Evolutionary conservation across 345 rosid genomes (phyloP).

Genomic region (Moricandia arvensis): DNA sequence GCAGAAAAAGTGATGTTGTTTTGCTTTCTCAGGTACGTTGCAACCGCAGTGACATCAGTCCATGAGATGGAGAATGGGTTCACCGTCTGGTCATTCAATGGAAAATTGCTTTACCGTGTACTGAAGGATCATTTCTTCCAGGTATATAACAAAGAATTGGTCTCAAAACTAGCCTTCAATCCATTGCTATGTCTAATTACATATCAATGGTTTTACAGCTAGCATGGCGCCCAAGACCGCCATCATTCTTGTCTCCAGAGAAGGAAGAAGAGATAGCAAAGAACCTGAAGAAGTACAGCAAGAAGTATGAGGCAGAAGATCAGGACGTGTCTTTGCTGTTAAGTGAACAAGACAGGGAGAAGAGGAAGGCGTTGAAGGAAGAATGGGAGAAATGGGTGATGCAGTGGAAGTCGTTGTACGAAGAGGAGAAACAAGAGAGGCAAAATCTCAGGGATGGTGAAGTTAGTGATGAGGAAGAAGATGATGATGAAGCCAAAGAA

Average conservation of each 20-base stretch:
- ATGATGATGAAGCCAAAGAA: slow-evolving; percentile 75
- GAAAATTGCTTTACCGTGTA: slow-evolving; percentile 70
- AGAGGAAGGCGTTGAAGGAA: slow-evolving; percentile 76
- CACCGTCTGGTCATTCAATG: slow-evolving; percentile 86
- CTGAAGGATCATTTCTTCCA: slow-evolving; percentile 96
- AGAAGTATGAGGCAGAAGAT: slow-evolving; percentile 91
- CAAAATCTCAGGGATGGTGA: slow-evolving; percentile 75
- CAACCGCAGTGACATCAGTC: slow-evolving; percentile 86
- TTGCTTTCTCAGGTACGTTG: slow-evolving; percentile 58
- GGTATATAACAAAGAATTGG: slow-evolving; percentile 34
- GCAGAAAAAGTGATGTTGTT: background rate
- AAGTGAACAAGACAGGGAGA: slow-evolving; percentile 88
- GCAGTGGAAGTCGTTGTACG: slow-evolving; percentile 61
- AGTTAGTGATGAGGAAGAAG: slow-evolving; percentile 84
- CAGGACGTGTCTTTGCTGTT: slow-evolving; percentile 81
- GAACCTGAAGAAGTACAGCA: slow-evolving; percentile 85
- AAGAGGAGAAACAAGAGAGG: slow-evolving; percentile 69
- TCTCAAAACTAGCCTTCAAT: background rate
- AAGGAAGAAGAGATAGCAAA: slow-evolving; percentile 94
- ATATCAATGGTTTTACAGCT: slow-evolving; percentile 44
- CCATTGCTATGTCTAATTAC: background rate
- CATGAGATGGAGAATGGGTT: slow-evolving; percentile 99
- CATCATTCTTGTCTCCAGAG: slow-evolving; percentile 71
- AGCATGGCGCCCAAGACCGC: slow-evolving; percentile 91
- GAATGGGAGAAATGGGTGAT: slow-evolving; percentile 86